phyloP scores from a whole-genome alignment of 306 rosid genomes.

The Clitoria ternatea region DNA sequence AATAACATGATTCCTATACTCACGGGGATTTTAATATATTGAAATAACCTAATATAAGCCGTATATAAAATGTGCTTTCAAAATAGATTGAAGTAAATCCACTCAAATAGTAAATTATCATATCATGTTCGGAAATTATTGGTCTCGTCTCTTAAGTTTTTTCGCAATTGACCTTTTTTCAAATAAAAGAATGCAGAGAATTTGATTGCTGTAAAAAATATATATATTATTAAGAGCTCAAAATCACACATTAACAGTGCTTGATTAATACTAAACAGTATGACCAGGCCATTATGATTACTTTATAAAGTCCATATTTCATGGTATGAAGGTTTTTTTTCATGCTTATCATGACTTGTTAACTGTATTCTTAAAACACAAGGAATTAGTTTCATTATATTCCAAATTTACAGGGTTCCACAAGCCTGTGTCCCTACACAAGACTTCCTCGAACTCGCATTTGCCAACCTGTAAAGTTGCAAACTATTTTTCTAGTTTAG shows the following conservation, averaged over 20 bases:
- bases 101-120: neutral
- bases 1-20: too few species aligned
- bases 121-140: neutral
- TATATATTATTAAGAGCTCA: too few species aligned
- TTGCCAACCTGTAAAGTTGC: slow-evolving; percentile 46
- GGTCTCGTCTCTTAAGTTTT: neutral
- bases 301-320: neutral
- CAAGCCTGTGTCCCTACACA: neutral
- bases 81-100: neutral
- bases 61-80: neutral
- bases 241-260: neutral
- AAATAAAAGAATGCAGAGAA: neutral
- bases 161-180: neutral
- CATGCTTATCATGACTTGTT: neutral
- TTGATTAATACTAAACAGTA: neutral
- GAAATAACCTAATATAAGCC: neutral
- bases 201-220: neutral
- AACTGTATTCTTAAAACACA: neutral
- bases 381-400: neutral
- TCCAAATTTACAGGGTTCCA: neutral
- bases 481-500: neutral
- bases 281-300: neutral
- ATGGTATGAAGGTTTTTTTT: neutral
- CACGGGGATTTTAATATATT: neutral
- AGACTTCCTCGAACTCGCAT: neutral